Base-by-base conservation (phyloP, 1,139 yeast genomes). In the Geotrichum bryndzae region DNA sequence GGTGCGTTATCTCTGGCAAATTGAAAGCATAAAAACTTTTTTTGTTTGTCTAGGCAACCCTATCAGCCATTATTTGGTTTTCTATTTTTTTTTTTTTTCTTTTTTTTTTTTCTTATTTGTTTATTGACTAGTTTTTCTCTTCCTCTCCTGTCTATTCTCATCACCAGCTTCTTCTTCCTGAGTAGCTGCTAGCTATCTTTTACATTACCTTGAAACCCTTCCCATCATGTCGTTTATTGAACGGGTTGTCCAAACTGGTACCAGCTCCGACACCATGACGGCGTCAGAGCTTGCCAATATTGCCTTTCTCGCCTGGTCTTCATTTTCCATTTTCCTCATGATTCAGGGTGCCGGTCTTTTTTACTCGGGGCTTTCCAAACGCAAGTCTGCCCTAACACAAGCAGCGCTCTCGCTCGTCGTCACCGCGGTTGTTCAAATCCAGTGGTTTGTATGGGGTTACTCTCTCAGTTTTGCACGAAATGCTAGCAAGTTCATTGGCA, bases 281-380 rank as follows among this genome's bases (percentile, higher is more conserved):
- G 10, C 46, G 51, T 25, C 35, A 22, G 60, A 61, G 33, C 53
- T 57, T 27, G 53, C 53, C 38, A 57, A 59, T 22, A 52, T 57
- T 31, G 57, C 57, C n/a, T 61, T 54, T 53, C 31, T 61, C 53
- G 35, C 58, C 31, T 61, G 63, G 61, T 57, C 61, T 8, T 45
- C 61, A 10, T 57, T 53, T 31, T 48, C 58, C 23, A 46, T 61
- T 13, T 61, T 61, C 48, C 50, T 61, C 45, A 61, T 61, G 59
- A 48, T 61, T 25, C 61, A 59, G 29, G 61, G 61, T 10, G 76
- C 81, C 10, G 78, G 82, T 0, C 71, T 83, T 55, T 84, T 84
- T 67, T 84, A 84, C 68, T 80, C 86, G 0, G 88, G 88, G 0
- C 72, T 84, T 57, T 82, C 85, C 4, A 84, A 83, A 64, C 73